Percentiles rank a stretch among this genome's conserved stretches.
Conservation (phyloP, 176 grass and related monocot species). For the bread wheat (Triticum aestivum) region IWGSC_CS_RefSeq_v2.1 NC_057796.1:482106541-482107040, state of each 20-base stretch:
- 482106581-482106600: background rate
- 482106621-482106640: background rate
- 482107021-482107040: constrained; percentile 26
- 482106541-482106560: background rate
- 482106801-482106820: background rate
- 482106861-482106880: background rate
- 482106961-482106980: constrained; percentile 95
- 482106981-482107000: constrained; percentile 91
- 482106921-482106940: background rate
- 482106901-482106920: constrained; percentile 7
- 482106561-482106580: background rate
- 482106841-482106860: background rate
- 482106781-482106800: background rate
- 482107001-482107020: constrained; percentile 89
- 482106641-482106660: background rate
- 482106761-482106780: background rate
- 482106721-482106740: background rate
- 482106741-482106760: background rate
- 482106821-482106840: background rate
- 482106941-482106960: constrained; percentile 72
- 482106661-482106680: background rate
- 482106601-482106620: background rate
- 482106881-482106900: background rate
- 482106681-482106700: background rate
- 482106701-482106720: background rate